Percentiles rank a stretch among this genome's conserved stretches.
Conservation (phyloP, 257 asterid species). For the Nicotiana obtusifolia region DNA sequence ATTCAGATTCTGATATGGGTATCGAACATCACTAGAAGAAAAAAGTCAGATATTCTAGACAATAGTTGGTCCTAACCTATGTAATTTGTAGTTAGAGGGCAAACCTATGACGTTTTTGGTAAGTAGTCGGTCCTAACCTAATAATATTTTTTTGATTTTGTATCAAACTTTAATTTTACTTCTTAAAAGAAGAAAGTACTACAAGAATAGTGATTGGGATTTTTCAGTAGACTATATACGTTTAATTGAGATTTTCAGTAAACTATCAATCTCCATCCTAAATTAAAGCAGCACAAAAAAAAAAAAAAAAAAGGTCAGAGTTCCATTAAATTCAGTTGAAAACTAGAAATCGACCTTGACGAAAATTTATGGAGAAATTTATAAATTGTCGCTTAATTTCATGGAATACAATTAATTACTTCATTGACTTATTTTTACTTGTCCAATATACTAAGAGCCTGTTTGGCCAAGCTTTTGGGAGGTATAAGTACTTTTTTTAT, state of each 20-base stretch:
- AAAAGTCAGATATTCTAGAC: neutral
- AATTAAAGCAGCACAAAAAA: neutral
- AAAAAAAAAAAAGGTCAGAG: neutral
- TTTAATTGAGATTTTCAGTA: neutral
- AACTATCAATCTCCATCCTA: neutral
- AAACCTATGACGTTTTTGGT: neutral
- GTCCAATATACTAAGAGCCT: no score
- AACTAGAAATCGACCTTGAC: neutral
- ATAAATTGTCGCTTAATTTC: neutral
- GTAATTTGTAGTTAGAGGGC: neutral
- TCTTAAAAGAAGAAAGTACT: neutral
- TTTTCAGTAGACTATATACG: neutral
- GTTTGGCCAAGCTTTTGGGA: no score
- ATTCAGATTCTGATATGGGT: no score
- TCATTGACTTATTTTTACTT: no score
- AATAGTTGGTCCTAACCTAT: neutral
- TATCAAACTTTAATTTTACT: neutral
- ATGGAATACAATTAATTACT: neutral
- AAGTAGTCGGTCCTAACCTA: neutral
- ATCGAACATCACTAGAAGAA: no score
- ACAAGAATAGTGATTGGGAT: neutral
- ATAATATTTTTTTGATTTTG: neutral
- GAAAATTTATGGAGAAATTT: neutral
- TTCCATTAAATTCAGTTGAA: neutral
- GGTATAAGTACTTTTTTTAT: no score